Base-by-base conservation (phyloP, 1,284 basidiomycete genomes). In the Xanthoconium separans region DNA sequence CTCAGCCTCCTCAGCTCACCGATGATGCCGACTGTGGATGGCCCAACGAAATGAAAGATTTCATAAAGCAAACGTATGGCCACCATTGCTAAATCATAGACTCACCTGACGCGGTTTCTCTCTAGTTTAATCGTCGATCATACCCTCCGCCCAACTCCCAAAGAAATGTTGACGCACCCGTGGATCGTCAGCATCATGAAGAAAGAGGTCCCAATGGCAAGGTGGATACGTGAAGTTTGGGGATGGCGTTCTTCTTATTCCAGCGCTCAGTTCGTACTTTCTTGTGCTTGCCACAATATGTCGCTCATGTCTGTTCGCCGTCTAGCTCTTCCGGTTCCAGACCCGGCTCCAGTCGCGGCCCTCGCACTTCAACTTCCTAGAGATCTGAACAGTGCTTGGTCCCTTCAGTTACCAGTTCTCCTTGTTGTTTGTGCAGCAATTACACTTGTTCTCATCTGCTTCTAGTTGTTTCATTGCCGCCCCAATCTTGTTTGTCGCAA, bases 201-300 rank as follows among this genome's bases (percentile, higher is more conserved):
- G 67, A 82, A 89, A 68, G 89, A 93, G 61, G 86, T 94, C 44
- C 87, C 92, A 61, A 93, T 97, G 84, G 88, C 84, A 12, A 84
- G 82, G 62, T 99, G 95, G 92, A 89, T 99, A 46, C 83, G 88
- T 48, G 82, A 90, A 65, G 87, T 98, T 29, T 95, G 93, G 85
- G 87, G 83, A 49, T 96, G 94, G 93, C 77, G 56, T 46, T 54
- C 63, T 16, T 33, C 56, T 33, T 78, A 48, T 77, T 46, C 63
- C 34, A 59, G 47, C 36, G 58, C 62, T 47, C 27, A 48, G 66
- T 68, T 43, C 47, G 69, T 43, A 34, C 4, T 22, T 12, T 44
- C 20, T 12, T 12, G 18, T 30, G 6, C 22, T 39, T 29, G 5
- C 36, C 34, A n/a, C 6, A 9, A 39, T 27, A 44, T 31, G 20